Percentiles rank a stretch among this genome's conserved stretches.
Conservation (phyloP, 2,329 filamentous ascomycete species). For the Calonectria pteridis region DNA sequence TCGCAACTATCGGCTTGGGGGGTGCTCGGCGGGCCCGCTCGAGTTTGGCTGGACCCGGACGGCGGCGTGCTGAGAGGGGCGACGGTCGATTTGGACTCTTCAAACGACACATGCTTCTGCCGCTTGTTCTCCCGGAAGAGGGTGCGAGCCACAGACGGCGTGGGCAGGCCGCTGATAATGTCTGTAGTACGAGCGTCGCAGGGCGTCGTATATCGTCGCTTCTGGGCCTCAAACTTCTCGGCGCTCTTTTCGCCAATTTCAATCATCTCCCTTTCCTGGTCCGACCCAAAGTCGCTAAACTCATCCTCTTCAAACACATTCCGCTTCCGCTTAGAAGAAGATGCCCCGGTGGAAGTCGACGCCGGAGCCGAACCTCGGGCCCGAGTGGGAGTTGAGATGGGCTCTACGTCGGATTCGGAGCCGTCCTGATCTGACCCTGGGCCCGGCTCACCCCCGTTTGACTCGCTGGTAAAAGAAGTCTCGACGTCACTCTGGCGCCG, state of each 20-base stretch:
- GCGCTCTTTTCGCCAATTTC: constrained; percentile 52
- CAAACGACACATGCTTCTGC: constrained; percentile 50
- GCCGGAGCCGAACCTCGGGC: constrained; percentile 5
- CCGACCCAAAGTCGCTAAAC: constrained; percentile 52
- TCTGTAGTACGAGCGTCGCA: constrained; percentile 40
- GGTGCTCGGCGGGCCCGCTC: constrained; percentile 29
- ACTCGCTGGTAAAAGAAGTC: constrained; percentile 25
- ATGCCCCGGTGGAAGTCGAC: constrained; percentile 13
- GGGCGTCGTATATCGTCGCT: constrained; percentile 43
- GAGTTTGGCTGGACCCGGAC: constrained; percentile 10
- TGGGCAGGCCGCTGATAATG: constrained; percentile 43
- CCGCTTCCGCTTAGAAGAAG: constrained; percentile 48
- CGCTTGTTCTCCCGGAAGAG: constrained; percentile 51
- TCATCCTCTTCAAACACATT: constrained; percentile 44
- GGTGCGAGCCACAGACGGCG: constrained; percentile 52
- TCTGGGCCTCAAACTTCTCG: constrained; percentile 37
- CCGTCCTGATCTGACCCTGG: background rate
- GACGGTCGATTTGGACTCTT: constrained; percentile 30
- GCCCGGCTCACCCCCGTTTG: constrained; percentile 31
- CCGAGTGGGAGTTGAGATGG: background rate
- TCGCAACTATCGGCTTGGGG: constrained; percentile 43
- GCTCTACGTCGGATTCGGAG: background rate
- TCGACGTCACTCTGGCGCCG: constrained; percentile 30
- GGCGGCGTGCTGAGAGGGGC: constrained; percentile 32
- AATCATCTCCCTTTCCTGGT: constrained; percentile 55